Evolutionary conservation across 805 yeast genomes (phyloP).

Genomic region (Kodamaea jinghongensis): DNA sequence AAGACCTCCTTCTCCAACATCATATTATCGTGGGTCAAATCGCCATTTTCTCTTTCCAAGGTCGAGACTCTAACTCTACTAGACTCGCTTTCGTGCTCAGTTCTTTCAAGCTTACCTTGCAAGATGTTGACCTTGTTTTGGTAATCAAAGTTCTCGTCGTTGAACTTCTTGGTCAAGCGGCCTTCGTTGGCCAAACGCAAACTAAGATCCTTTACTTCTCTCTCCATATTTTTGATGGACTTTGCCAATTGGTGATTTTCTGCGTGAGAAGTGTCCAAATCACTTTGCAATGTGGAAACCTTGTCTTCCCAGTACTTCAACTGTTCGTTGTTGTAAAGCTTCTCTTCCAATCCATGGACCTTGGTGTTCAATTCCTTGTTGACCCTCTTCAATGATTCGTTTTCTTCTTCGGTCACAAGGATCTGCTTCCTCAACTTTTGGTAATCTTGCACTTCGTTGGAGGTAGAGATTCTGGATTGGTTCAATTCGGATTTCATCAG

Average conservation of each 20-base stretch:
- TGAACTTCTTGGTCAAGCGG: slow-evolving; percentile 48
- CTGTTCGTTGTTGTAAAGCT: slow-evolving; percentile 50
- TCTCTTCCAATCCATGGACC: slow-evolving; percentile 45
- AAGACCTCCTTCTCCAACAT: slow-evolving; percentile 55
- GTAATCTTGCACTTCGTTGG: slow-evolving; percentile 33
- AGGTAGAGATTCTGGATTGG: slow-evolving; percentile 26
- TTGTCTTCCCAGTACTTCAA: slow-evolving; percentile 61
- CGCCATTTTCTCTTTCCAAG: slow-evolving; percentile 55
- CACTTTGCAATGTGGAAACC: slow-evolving; percentile 50
- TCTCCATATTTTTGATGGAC: slow-evolving; percentile 46
- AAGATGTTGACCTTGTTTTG: slow-evolving; percentile 48
- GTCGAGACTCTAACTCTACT: slow-evolving; percentile 44
- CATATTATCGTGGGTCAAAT: slow-evolving; percentile 50
- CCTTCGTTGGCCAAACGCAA: slow-evolving; percentile 51
- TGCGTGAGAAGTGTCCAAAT: slow-evolving; percentile 46
- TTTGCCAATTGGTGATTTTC: slow-evolving; percentile 53
- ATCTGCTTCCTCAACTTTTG: slow-evolving; percentile 46
- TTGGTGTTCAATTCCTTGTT: slow-evolving; percentile 50
- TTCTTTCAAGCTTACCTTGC: slow-evolving; percentile 37
- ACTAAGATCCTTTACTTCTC: slow-evolving; percentile 53
- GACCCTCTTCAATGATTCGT: slow-evolving; percentile 56
- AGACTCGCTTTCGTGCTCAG: slow-evolving; percentile 39
- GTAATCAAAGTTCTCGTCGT: slow-evolving; percentile 56
- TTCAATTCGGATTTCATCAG: slow-evolving; percentile 34
- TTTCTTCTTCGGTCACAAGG: slow-evolving; percentile 62